These are phyloP conservation scores for Cryptococcus sp. DNA, from an alignment of 1,284 basidiomycete genomes.

Conservation along the genomic window DNA sequence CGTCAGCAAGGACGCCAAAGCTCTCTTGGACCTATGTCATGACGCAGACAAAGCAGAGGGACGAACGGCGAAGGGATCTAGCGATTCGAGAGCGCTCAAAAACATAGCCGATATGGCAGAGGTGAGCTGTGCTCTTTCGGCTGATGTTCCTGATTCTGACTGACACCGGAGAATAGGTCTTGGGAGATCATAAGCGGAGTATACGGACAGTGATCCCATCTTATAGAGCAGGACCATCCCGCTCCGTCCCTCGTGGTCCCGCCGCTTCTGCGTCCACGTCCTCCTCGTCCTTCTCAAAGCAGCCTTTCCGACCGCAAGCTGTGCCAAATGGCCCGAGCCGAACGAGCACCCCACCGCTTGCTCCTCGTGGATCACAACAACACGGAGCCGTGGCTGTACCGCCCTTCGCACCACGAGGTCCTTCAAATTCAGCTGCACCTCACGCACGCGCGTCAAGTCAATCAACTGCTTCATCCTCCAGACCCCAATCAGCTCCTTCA, in stretches of 20 bases:
- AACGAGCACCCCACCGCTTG: conserved; percentile 2
- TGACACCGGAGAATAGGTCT: conserved; percentile 3
- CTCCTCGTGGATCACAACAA: conserved; percentile 5
- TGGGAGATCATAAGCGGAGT: conserved; percentile 1
- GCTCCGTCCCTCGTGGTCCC: not conserved
- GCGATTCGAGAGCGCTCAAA: conserved; percentile 7
- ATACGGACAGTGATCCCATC: conserved; percentile 10
- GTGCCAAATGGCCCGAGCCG: not conserved
- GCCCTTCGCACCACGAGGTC: conserved; percentile 8
- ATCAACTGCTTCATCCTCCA: not conserved
- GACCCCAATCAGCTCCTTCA: not conserved
- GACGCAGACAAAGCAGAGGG: conserved; percentile 8
- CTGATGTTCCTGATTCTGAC: not conserved
- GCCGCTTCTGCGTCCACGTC: not conserved
- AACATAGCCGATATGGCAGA: conserved; percentile 26
- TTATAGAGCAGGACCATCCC: conserved; percentile 2
- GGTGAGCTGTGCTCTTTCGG: conserved; percentile 4
- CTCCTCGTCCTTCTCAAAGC: not conserved
- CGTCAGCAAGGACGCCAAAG: not conserved
- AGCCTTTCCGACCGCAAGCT: not conserved
- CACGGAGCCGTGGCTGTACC: not conserved
- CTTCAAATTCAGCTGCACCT: not conserved
- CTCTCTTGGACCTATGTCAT: conserved; percentile 11
- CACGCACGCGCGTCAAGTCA: too few relatives aligned
- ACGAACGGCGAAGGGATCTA: conserved; percentile 4